Evolutionary conservation across 805 yeast genomes (phyloP).

Genomic region (Ogataea ramenticola): DNA sequence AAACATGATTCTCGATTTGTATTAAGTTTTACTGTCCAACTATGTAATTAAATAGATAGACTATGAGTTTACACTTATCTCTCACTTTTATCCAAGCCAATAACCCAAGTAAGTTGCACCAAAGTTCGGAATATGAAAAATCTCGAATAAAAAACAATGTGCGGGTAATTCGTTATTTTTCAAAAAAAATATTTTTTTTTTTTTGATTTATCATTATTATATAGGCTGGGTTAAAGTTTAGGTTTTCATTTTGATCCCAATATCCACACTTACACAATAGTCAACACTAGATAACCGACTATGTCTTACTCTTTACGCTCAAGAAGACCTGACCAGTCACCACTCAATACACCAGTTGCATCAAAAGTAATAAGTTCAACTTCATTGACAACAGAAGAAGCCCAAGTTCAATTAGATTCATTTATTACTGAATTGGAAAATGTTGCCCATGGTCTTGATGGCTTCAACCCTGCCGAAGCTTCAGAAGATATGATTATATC

Average conservation of each 20-base stretch:
- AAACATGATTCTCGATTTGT: no score
- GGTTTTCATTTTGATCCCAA: background rate
- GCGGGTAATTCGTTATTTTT: background rate
- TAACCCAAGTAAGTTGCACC: no score
- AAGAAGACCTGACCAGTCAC: constrained; percentile 34
- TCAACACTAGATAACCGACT: no score
- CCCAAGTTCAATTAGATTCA: constrained; percentile 16
- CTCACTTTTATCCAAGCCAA: no score
- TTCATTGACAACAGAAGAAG: constrained; percentile 14
- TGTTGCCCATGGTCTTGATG: constrained; percentile 3
- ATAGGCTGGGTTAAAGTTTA: no score
- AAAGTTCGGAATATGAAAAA: no score
- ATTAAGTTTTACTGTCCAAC: no score
- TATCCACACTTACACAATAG: constrained; percentile 5
- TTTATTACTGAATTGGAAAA: constrained; percentile 19
- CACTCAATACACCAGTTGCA: constrained; percentile 42
- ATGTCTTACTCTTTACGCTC: constrained; percentile 26
- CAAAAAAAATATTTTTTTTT: background rate
- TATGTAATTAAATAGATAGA: no score
- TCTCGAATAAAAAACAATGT: background rate
- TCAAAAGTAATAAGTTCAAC: constrained; percentile 21
- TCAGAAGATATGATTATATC: constrained; percentile 4
- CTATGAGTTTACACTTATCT: no score
- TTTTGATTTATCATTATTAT: background rate
- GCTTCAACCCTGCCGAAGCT: constrained; percentile 3